Percentiles rank a stretch among this genome's conserved stretches.
Conservation (phyloP, 2,329 filamentous ascomycete genomes). For the Talaromyces funiculosus region DNA sequence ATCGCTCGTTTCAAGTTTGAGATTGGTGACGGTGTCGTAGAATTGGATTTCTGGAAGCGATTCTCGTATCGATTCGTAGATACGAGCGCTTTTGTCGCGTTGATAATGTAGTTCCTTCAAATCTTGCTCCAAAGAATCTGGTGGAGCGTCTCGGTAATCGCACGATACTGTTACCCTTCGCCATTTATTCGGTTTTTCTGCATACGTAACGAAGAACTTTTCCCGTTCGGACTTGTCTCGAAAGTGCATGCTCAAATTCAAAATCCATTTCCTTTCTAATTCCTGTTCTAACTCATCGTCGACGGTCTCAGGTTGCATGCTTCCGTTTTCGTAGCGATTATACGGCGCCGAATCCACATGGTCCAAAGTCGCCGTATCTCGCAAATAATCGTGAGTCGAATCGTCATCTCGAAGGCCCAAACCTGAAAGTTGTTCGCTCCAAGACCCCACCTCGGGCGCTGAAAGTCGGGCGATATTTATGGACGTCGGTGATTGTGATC, state of each 20-base stretch:
- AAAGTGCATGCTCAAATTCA: constrained; percentile 98
- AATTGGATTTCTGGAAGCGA: constrained; percentile 92
- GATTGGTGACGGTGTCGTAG: constrained; percentile 90
- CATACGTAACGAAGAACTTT: constrained; percentile 97
- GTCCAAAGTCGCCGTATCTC: constrained; percentile 13
- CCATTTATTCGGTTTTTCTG: constrained; percentile 72
- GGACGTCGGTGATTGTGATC: constrained; percentile 38
- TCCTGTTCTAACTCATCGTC: constrained; percentile 61
- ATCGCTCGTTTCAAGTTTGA: constrained; percentile 85
- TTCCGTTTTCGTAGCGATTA: constrained; percentile 5
- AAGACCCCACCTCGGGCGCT: constrained; percentile 37
- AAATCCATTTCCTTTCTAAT: constrained; percentile 83
- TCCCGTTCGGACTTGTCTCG: constrained; percentile 86
- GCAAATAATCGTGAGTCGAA: constrained; percentile 25
- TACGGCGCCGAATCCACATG: constrained; percentile 19
- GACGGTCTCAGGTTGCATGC: background rate
- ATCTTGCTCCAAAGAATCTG: constrained; percentile 79
- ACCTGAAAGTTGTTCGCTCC: constrained; percentile 25
- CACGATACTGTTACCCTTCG: constrained; percentile 86
- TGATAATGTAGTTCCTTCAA: constrained; percentile 73
- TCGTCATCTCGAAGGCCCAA: constrained; percentile 30
- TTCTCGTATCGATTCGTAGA: constrained; percentile 91
- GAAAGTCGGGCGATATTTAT: constrained; percentile 33
- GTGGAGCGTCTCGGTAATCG: constrained; percentile 77
- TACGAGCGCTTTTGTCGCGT: constrained; percentile 83